A percentile compares a stretch with the other conserved stretches of the same genome.
Conservation (phyloP, 1,284 basidiomycete species). For the Athelia psychrophila region DNA sequence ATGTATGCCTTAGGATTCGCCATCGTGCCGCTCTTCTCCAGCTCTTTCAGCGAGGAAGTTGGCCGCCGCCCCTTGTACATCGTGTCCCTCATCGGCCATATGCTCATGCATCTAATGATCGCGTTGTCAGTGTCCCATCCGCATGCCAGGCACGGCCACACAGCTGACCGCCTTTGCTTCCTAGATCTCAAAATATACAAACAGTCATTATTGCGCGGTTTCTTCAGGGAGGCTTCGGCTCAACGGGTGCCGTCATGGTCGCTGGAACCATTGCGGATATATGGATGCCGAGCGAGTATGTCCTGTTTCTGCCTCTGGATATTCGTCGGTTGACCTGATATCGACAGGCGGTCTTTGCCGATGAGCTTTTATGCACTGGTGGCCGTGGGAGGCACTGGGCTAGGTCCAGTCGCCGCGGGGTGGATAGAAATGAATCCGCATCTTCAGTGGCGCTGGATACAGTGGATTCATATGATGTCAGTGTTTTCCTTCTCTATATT, state of each 20-base stretch:
- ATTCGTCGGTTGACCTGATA: neutral
- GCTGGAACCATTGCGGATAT: conserved; percentile 62
- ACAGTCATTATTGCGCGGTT: conserved; percentile 27
- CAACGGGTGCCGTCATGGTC: conserved; percentile 60
- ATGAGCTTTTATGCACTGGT: conserved; percentile 53
- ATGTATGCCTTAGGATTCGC: conserved; percentile 45
- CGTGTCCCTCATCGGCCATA: conserved; percentile 34
- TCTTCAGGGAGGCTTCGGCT: conserved; percentile 34
- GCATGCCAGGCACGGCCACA: neutral
- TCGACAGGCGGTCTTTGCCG: conserved; percentile 49
- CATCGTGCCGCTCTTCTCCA: conserved; percentile 45
- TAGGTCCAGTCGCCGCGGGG: conserved; percentile 52
- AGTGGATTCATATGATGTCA: conserved; percentile 61
- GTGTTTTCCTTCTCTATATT: conserved; percentile 10
- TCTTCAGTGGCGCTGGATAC: conserved; percentile 67
- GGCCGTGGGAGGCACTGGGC: conserved; percentile 46
- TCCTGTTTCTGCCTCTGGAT: conserved; percentile 1
- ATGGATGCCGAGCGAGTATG: conserved; percentile 26
- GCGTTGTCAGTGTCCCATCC: conserved; percentile 30
- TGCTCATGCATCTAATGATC: conserved; percentile 34
- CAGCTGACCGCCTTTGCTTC: neutral
- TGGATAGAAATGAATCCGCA: conserved; percentile 52
- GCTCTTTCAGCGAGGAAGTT: conserved; percentile 50
- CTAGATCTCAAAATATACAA: conserved; percentile 26
- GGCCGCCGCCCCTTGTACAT: conserved; percentile 47